These are phyloP conservation scores for Verticillium isaacii DNA, from an alignment of 2,329 filamentous ascomycete genomes.

Conservation along the genomic window DNA sequence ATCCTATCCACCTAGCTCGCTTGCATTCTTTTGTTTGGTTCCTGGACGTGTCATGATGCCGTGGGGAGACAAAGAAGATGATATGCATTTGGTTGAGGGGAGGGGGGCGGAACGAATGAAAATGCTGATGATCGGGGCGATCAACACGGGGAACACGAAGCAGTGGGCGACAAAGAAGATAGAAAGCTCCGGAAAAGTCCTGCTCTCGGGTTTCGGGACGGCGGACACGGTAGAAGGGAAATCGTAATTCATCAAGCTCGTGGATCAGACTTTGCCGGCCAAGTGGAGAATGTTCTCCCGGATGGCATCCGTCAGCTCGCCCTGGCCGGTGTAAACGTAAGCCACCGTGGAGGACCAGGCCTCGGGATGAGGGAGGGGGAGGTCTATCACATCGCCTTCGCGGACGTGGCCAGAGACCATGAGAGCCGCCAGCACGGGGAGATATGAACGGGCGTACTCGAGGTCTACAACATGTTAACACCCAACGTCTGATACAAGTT, in stretches of 20 bases:
- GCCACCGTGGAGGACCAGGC: constrained; percentile 51
- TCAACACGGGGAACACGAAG: neutral
- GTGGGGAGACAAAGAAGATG: neutral
- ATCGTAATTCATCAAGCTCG: constrained; percentile 7
- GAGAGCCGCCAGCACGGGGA: constrained; percentile 50
- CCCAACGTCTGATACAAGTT: neutral
- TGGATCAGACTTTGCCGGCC: constrained; percentile 39
- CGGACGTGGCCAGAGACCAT: constrained; percentile 49
- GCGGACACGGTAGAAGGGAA: constrained; percentile 3
- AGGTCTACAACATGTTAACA: constrained; percentile 30
- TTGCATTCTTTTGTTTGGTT: neutral
- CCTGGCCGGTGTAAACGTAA: constrained; percentile 49
- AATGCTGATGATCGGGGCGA: neutral
- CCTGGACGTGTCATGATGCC: neutral
- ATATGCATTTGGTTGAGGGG: neutral
- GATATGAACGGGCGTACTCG: constrained; percentile 38
- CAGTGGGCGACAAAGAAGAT: neutral
- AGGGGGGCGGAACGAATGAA: neutral
- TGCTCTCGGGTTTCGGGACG: neutral
- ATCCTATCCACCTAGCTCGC: neutral
- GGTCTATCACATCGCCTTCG: constrained; percentile 48
- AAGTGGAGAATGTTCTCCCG: constrained; percentile 50
- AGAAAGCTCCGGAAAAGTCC: neutral
- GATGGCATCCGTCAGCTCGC: constrained; percentile 38
- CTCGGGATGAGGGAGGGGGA: constrained; percentile 52